These are phyloP conservation scores for Penicillium daleae DNA, from an alignment of 495 filamentous ascomycete genomes.

Conservation along the genomic window DNA sequence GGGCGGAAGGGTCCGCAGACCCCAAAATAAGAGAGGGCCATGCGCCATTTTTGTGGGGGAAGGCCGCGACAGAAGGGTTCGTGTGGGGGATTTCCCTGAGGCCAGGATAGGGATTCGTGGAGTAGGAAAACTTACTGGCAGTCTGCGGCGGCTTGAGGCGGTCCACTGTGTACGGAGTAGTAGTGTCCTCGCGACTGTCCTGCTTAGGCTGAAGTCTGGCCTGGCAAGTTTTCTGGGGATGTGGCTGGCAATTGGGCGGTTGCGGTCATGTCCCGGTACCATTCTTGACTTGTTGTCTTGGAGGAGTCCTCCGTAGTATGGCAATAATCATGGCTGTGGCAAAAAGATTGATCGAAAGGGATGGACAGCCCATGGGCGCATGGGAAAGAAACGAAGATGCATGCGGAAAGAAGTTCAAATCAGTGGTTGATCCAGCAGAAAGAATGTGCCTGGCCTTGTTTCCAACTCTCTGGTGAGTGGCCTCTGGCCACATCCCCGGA, in stretches of 20 bases:
- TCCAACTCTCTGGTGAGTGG: not conserved
- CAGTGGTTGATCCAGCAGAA: slow-evolving; percentile 1
- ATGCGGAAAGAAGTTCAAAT: not conserved
- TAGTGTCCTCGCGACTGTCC: too few relatives aligned
- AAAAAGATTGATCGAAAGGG: not conserved
- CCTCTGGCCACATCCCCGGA: not conserved
- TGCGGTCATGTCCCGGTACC: not conserved
- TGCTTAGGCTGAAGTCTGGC: not conserved
- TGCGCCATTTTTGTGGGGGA: slow-evolving; percentile 43
- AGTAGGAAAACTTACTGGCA: not conserved
- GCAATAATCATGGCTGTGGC: not conserved
- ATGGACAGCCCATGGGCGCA: not conserved
- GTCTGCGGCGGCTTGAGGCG: too few relatives aligned
- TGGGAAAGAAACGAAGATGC: not conserved
- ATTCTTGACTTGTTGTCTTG: not conserved
- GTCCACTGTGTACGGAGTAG: too few relatives aligned
- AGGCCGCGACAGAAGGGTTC: slow-evolving; percentile 19
- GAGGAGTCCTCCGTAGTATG: not conserved
- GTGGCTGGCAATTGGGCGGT: not conserved
- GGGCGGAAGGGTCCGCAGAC: slow-evolving; percentile 25
- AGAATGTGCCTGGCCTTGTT: not conserved
- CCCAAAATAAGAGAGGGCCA: slow-evolving; percentile 21
- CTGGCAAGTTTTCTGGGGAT: not conserved
- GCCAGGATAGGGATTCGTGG: not conserved
- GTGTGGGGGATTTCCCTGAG: slow-evolving; percentile 33